phyloP scores from a whole-genome alignment of 1,139 yeast genomes.

The Pichia cactophila region DNA sequence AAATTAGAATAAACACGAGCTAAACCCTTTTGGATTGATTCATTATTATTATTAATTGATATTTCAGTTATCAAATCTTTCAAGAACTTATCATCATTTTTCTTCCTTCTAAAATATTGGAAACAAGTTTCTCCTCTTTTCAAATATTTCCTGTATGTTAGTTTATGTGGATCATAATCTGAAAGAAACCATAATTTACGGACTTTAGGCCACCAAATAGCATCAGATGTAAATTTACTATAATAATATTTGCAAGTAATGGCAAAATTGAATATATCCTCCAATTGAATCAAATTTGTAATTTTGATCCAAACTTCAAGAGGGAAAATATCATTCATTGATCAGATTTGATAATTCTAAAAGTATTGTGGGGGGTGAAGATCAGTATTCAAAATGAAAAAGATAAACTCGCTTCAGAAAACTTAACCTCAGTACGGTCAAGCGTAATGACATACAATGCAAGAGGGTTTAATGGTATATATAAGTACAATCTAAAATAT shows the following conservation, averaged over 20 bases:
- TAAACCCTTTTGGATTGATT: background rate
- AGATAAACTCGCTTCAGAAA: too few species aligned
- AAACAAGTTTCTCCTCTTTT: conserved; percentile 4
- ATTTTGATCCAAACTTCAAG: conserved; percentile 11
- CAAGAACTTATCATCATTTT: conserved; percentile 3
- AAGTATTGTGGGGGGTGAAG: too few species aligned
- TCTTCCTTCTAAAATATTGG: conserved; percentile 5
- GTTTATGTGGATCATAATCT: conserved; percentile 3
- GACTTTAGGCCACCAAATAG: conserved; percentile 9
- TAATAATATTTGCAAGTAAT: background rate
- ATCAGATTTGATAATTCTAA: too few species aligned
- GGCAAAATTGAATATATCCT: conserved; percentile 1
- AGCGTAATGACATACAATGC: background rate
- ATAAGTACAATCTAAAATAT: conserved; percentile 1
- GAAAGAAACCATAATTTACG: conserved; percentile 6
- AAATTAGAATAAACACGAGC: conserved; percentile 3
- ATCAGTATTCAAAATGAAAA: too few species aligned
- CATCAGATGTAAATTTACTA: conserved; percentile 2
- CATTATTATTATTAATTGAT: background rate
- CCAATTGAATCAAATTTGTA: background rate
- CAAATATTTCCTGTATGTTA: conserved; percentile 1
- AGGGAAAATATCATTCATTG: conserved; percentile 3
- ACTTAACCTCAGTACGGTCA: too few species aligned
- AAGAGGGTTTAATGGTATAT: background rate
- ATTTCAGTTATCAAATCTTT: conserved; percentile 1